Conservation (phyloP, 164 flowering plant genomes). For the Litsea cubeba region DNA sequence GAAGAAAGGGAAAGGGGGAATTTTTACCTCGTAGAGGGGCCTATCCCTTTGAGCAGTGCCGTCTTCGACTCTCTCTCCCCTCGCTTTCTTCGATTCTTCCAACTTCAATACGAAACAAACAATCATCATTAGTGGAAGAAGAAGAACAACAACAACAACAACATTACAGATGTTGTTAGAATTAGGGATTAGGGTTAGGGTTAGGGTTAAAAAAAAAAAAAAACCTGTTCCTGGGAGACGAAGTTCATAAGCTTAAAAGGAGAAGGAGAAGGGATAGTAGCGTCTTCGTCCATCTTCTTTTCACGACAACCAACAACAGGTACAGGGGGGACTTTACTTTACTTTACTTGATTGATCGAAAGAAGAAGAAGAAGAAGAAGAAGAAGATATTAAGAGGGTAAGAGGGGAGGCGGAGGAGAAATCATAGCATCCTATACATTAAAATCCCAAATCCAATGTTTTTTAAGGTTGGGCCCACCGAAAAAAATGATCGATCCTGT, state of each 20-base stretch:
- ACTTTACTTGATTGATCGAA: too few relatives aligned
- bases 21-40: conserved; percentile 68
- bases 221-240: conserved; percentile 88
- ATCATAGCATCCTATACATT: too few relatives aligned
- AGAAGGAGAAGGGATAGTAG: conserved; percentile 7
- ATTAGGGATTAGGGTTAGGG: conserved; percentile 1
- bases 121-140: background rate
- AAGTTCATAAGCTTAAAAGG: conserved; percentile 68
- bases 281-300: conserved; percentile 42
- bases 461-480: too few relatives aligned
- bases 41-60: conserved; percentile 92
- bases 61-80: conserved; percentile 85
- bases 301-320: too few relatives aligned
- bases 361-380: too few relatives aligned
- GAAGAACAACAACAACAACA: background rate
- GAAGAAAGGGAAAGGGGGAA: background rate
- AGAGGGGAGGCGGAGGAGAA: too few relatives aligned
- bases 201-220: background rate
- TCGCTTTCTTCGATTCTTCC: conserved; percentile 56
- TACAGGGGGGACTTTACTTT: too few relatives aligned
- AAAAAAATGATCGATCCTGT: too few relatives aligned
- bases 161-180: background rate
- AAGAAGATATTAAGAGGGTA: too few relatives aligned
- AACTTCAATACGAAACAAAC: conserved; percentile 41
- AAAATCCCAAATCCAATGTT: too few relatives aligned